Base-by-base conservation (phyloP, 23 red algal species). In the Gracilaria domingensis region DNA sequence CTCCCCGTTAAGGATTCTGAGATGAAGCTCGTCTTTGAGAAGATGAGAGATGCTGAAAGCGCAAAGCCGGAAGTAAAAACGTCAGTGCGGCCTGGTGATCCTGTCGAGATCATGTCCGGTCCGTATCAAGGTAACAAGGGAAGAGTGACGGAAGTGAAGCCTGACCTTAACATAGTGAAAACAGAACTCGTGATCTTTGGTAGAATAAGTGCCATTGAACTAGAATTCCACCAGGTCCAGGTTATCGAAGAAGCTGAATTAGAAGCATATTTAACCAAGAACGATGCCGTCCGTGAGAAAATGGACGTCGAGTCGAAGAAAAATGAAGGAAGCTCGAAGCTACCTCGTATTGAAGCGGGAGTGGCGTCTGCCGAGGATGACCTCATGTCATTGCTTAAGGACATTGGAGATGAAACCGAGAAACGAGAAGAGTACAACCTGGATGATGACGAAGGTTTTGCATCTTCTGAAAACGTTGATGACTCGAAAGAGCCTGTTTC, bases 21-120 rank as follows among this genome's bases (percentile, higher is more conserved):
- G 47, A 94, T 94, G 89, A 83, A 84, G 47, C 44, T 57, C 8
- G 80, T 92, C 2, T 92, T 83, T 39, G 75, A 92, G 44, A 92
- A 92, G 80, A 66, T 92, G 38, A 74, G n/a, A 17, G 64, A 67
- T 60, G 89, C 78, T 48, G 80, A 84, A 53, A 79, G 55, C 26
- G 77, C 35, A 30, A 57, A 75, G 44, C 78, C 80, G 8, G 89
- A 92, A 45, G 56, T 59, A 39, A 83, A 92, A 78, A 92, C 80
- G 8, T 21, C 55, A n/a, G 39, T 92, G 26, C 32, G 89, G 24
- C 89, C 89, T 13, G 89, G 89, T n/a, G 89, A 92, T 75, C 42
- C 80, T 24, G 69, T 92, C 47, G 66, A 79, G 25, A 78, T 92
- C 45, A 45, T 71, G 7, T 84, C 59, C 8, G 89, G 89, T 33